Base-by-base conservation (phyloP, 352 stramenopile species). In the Bremia lactucae region DNA sequence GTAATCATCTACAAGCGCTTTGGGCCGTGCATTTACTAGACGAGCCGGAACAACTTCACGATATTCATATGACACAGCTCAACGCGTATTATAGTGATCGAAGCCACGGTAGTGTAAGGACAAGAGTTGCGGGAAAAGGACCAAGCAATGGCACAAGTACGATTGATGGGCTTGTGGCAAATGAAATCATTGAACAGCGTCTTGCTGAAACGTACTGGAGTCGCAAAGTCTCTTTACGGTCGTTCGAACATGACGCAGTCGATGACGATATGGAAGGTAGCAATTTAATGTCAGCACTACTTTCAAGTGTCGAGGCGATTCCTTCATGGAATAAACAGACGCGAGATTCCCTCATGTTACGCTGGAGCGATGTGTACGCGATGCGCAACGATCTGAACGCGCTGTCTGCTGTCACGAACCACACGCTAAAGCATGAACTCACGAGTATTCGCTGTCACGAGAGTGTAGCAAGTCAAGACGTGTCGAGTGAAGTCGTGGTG, bases 41-140 rank as follows among this genome's bases (percentile, higher is more conserved):
- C 9, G 54, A 75, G 13, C 69, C 72, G 1, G 58, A 73, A 0
- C 47, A 73, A 38, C 47, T 87, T 14, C 49, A 45, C 13, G 48
- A 49, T n/a, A 46, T 82, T 14, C 72, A 76, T 29, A 65, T 87
- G 22, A 87, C 74, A 9, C 72, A 87, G 18, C 45, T 79, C 15
- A 82, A 87, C 42, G 68, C 72, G 13, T 87, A 87, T 37, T 87
- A 87, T 23, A 76, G 69, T 18, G 69, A 84, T 40, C 52, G 53
- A 53, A 67, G 42, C 15, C 60, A 60, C 49, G 47, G 49, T 3
- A 49, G 57, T 43, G 37, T 62, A 35, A 62, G 42, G 29, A 36
- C 48, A 28, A 40, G n/a, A n/a, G n/a, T n/a, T n/a, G n/a, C 20
- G 23, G 4, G 29, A 40, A 15, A 39, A 44, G 15, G 46, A 22